Evolutionary conservation across 176 grass and related monocot genomes (phyloP).

Genomic region (Hordeum marinum): DNA sequence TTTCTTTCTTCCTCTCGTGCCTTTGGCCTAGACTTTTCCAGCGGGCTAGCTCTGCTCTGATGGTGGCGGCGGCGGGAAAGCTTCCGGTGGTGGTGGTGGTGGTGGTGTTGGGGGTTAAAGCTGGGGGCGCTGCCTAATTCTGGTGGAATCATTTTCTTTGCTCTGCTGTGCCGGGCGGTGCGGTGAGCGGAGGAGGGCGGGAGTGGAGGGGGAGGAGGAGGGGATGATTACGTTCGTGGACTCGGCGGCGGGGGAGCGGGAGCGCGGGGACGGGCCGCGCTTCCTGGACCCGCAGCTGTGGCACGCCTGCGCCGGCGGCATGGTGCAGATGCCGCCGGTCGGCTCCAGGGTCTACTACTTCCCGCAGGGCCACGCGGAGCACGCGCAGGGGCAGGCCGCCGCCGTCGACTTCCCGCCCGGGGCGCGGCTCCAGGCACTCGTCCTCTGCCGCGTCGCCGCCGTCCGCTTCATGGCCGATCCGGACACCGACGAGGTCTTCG

Average conservation of each 20-base stretch:
- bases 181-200: background rate
- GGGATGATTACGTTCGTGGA: constrained; percentile 58
- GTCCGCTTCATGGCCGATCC: constrained; percentile 64
- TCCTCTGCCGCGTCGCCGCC: constrained; percentile 61
- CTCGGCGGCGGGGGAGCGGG: constrained; percentile 52
- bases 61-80: constrained; percentile 27
- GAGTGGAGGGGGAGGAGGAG: background rate
- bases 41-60: background rate
- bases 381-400: constrained; percentile 38
- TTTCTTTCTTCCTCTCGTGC: background rate
- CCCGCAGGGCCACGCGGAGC: constrained; percentile 91
- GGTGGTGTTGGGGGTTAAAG: background rate
- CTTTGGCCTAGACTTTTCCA: no score
- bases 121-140: no score
- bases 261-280: constrained; percentile 22
- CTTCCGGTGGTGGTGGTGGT: constrained; percentile 6
- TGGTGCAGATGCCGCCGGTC: constrained; percentile 75
- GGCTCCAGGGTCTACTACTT: constrained; percentile 87
- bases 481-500: constrained; percentile 88
- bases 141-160: no score
- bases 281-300: constrained; percentile 85
- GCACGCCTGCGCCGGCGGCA: constrained; percentile 86
- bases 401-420: constrained; percentile 9
- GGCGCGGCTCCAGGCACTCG: constrained; percentile 25
- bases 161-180: background rate